Conservation (phyloP, 192 early-diverging fungal species). For the Linnemannia zychae region DNA sequence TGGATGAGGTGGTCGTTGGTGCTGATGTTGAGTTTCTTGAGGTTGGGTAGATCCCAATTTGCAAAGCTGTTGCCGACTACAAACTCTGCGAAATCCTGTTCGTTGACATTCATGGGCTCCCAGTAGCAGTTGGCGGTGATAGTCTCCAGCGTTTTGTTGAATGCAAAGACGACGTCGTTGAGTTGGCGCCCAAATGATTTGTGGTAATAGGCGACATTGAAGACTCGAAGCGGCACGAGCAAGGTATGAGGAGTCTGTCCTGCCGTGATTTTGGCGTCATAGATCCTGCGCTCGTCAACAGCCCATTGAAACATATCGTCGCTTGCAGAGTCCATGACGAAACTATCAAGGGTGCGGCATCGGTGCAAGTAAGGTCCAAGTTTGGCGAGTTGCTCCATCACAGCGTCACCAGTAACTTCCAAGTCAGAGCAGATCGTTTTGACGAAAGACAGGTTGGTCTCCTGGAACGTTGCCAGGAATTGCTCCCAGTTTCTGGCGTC, state of each 20-base stretch:
- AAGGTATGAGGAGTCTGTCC: background rate
- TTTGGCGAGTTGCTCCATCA: background rate
- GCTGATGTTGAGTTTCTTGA: background rate
- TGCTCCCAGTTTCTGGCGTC: background rate
- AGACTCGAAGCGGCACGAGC: background rate
- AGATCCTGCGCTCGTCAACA: background rate
- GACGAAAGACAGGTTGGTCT: background rate
- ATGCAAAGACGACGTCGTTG: background rate
- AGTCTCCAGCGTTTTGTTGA: background rate
- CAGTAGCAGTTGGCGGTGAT: background rate
- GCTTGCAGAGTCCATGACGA: background rate
- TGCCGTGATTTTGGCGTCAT: background rate
- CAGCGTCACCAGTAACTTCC: background rate
- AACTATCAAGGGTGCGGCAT: background rate
- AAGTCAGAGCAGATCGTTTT: background rate
- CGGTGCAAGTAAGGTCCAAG: background rate
- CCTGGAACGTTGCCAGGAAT: background rate
- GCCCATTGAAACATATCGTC: constrained; percentile 21
- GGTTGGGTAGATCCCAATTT: background rate
- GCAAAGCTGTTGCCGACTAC: background rate
- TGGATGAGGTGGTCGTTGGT: no score
- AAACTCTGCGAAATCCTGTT: background rate
- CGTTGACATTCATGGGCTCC: background rate
- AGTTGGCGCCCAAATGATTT: background rate
- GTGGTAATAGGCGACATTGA: background rate